Conservation (phyloP, 495 filamentous ascomycete genomes). For the Penicillium longicatenatum region DNA sequence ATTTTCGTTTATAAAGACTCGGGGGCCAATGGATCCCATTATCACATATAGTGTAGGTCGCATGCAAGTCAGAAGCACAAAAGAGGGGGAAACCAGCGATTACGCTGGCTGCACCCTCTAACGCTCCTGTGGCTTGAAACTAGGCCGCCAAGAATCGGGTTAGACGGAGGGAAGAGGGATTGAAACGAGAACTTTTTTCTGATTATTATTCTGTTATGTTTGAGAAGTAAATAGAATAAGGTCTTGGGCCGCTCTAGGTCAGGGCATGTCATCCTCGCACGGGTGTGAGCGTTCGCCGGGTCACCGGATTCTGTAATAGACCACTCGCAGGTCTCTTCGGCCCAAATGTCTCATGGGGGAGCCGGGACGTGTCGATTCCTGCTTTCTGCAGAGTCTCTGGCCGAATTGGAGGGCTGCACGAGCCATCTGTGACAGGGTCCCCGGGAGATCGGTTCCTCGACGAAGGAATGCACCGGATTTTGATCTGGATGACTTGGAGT, state of each 20-base stretch:
- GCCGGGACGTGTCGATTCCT: slow-evolving; percentile 28
- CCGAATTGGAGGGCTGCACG: slow-evolving; percentile 28
- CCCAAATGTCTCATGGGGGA: slow-evolving; percentile 35
- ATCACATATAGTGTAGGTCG: background rate
- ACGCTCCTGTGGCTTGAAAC: slow-evolving; percentile 27
- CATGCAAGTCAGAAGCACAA: slow-evolving; percentile 6
- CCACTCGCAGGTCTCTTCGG: slow-evolving; percentile 30
- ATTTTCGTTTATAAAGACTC: background rate
- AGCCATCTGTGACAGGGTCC: slow-evolving; percentile 26
- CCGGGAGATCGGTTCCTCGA: slow-evolving; percentile 29
- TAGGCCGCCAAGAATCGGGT: slow-evolving; percentile 32
- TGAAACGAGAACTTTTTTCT: background rate
- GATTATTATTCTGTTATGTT: background rate
- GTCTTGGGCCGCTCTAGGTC: slow-evolving; percentile 4
- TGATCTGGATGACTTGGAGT: background rate
- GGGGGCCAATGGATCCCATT: background rate
- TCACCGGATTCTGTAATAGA: slow-evolving; percentile 37
- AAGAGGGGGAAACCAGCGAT: slow-evolving; percentile 13
- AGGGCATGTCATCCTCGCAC: slow-evolving; percentile 32
- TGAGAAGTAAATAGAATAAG: background rate
- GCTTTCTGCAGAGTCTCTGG: slow-evolving; percentile 24
- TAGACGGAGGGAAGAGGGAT: slow-evolving; percentile 19
- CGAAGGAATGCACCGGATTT: slow-evolving; percentile 30
- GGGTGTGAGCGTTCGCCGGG: slow-evolving; percentile 34
- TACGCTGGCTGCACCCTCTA: slow-evolving; percentile 18